Evolutionary conservation across 176 grass and related monocot species (phyloP).

Genomic region (Hordeum vulgare): DNA sequence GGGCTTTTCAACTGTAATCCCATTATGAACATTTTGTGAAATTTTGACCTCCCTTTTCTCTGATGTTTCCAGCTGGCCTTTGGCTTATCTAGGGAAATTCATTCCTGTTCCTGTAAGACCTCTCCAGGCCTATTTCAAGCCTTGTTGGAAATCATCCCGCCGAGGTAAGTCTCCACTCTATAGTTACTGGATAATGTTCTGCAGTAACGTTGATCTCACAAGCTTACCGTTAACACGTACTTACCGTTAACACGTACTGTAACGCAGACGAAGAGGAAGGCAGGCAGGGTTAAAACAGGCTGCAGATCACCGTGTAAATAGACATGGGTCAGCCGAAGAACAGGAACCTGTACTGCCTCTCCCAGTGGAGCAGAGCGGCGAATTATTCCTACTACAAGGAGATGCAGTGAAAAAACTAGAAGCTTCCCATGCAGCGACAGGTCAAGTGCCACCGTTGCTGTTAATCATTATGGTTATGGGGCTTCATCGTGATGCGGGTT

Average conservation of each 20-base stretch:
- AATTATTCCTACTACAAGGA: neutral
- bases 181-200: neutral
- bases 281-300: constrained; percentile 4
- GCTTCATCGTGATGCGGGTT: neutral
- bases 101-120: constrained; percentile 78
- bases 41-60: neutral
- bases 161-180: constrained; percentile 33
- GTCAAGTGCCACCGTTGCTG: neutral
- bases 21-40: neutral
- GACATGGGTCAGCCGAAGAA: neutral
- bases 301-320: constrained; percentile 26
- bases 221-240: neutral
- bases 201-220: neutral
- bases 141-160: constrained; percentile 26
- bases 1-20: neutral
- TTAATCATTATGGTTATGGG: neutral
- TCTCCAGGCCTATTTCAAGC: constrained; percentile 43
- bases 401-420: neutral
- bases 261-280: constrained; percentile 43
- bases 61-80: constrained; percentile 75
- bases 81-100: constrained; percentile 66
- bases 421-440: constrained; percentile 4
- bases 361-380: neutral
- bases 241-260: neutral
- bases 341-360: neutral